Conservation (phyloP, 2,329 filamentous ascomycete genomes). For the Diaporthe aspalathi region DNA sequence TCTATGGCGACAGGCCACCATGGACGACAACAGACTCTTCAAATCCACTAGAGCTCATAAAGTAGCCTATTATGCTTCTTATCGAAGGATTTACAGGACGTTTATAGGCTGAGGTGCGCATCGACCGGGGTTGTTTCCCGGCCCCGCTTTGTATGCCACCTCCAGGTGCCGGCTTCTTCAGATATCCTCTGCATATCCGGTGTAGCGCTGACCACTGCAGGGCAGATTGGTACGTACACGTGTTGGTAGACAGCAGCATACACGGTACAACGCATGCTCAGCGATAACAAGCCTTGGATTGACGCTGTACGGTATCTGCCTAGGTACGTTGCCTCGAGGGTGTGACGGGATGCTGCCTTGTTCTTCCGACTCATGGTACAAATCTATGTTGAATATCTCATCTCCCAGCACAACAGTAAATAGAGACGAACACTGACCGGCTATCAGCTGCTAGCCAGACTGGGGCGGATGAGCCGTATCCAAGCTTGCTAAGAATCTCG, state of each 20-base stretch:
- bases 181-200: background rate
- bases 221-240: background rate
- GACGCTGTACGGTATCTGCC: too few relatives aligned
- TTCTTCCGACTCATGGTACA: too few relatives aligned
- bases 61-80: background rate
- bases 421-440: background rate
- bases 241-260: too few relatives aligned
- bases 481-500: constrained; percentile 54
- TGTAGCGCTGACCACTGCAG: background rate
- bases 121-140: too few relatives aligned
- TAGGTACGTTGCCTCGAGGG: too few relatives aligned
- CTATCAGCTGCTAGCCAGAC: constrained; percentile 52
- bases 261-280: too few relatives aligned
- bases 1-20: background rate
- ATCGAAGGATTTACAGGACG: background rate
- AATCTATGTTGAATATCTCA: too few relatives aligned
- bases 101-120: background rate
- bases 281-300: too few relatives aligned
- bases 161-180: background rate
- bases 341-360: too few relatives aligned
- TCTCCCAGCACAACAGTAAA: too few relatives aligned
- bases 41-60: background rate
- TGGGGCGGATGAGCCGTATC: constrained; percentile 55
- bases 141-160: constrained; percentile 4
- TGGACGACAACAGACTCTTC: background rate